These are phyloP conservation scores for Paspalum notatum DNA, from an alignment of 176 grass and related monocot species.

Conservation along the genomic window DNA sequence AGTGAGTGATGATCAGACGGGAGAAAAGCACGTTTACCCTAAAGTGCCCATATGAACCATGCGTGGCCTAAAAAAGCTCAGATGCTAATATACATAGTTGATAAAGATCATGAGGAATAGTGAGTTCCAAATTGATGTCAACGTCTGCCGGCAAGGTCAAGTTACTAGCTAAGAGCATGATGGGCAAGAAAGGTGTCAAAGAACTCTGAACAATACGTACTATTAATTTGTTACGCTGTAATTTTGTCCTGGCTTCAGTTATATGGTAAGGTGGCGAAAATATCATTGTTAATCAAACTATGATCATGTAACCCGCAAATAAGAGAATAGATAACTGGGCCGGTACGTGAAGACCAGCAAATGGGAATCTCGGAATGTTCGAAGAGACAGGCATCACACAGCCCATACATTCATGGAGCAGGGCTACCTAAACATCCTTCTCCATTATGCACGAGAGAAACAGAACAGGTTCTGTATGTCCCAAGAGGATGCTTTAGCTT, in stretches of 20 bases:
- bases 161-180: not conserved
- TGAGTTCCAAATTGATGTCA: not conserved
- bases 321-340: not conserved
- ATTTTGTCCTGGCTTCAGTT: not conserved
- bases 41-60: conserved; percentile 52
- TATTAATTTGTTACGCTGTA: not conserved
- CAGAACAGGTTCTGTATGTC: not conserved
- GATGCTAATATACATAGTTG: conserved; percentile 2
- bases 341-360: not conserved
- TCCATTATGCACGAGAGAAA: not conserved
- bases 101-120: not conserved
- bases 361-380: conserved; percentile 36
- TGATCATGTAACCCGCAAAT: not conserved
- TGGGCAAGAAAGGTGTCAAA: not conserved
- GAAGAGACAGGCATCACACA: conserved; percentile 24
- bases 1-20: conserved; percentile 33
- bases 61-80: conserved; percentile 45
- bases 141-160: conserved; percentile 16
- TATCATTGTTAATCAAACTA: not conserved
- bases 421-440: conserved; percentile 49
- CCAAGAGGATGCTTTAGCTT: not conserved
- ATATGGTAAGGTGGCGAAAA: not conserved
- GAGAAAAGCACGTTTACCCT: conserved; percentile 51
- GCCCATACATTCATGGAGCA: conserved; percentile 42
- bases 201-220: not conserved